Base-by-base conservation (phyloP, 2,329 filamentous ascomycete species). In the Hypomyces rosellus region DNA sequence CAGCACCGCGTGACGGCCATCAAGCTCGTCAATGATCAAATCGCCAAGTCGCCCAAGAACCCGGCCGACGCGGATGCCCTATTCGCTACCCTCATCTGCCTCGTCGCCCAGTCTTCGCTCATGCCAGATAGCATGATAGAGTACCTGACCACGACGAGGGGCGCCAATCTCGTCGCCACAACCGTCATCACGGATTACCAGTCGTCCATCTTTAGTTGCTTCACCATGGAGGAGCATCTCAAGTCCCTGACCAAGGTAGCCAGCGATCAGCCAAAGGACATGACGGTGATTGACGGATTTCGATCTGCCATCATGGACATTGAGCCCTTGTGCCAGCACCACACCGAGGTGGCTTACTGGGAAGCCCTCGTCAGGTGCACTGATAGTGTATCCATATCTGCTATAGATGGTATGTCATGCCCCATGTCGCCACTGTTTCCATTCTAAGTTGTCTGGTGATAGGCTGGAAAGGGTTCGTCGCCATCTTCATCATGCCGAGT, bases 61-160 rank as follows among this genome's bases (percentile, higher is more conserved):
- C 48, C 52, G 1, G 59, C 60, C 12, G 65, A 68, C n/a, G 63
- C 60, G 12, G 69, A 71, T 54, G 68, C 68, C 11, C 54, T 68
- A 5, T 65, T 66, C 46, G 69, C 61, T 11, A 57, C 69, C 4
- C 56, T 67, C 20, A 51, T 70, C 25, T 65, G 67, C 3, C 60
- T 71, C 5, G 53, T 63, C 3, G 65, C 68, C 15, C 69, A 71
- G 48, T 62, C 67, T 2, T 62, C 60, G 1, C 64, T 68, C 38
- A 61, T 72, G 59, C 56, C 63, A 2, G 64, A 69, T 9, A 65
- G 67, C 44, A 69, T 72, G 64, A 55, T 54, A 16, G 68, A 72
- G 46, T 72, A 69, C 38, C 42, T 70, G 3, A 57, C 64, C 44
- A 67, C 69, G 59, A 57, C 62, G 7, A 60, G 67, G 22, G 68